A percentile compares a stretch with the other conserved stretches of the same genome.
phyloP scores from a whole-genome alignment of 2,329 filamentous ascomycete species.

The Basipetospora chlamydospora region DNA sequence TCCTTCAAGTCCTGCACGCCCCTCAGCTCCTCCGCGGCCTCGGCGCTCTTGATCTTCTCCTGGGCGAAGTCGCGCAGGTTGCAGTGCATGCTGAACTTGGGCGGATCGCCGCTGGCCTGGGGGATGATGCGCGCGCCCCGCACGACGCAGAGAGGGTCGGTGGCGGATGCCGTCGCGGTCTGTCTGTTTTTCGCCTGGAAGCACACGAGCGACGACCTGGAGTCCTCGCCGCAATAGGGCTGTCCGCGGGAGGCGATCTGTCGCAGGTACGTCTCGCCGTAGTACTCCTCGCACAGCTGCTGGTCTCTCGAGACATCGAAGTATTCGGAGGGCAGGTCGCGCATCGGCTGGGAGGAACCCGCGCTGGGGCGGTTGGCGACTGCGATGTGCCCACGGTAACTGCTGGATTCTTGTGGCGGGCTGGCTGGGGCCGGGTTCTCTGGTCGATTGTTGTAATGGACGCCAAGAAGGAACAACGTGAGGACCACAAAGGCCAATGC shows the following conservation, averaged over 20 bases:
- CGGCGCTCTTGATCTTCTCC: not conserved
- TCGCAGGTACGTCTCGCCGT: constrained; percentile 1
- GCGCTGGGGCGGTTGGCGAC: too few relatives aligned
- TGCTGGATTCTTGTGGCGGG: too few relatives aligned
- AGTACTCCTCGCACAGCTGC: not conserved
- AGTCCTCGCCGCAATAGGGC: not conserved
- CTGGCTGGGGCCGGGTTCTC: too few relatives aligned
- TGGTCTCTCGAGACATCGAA: not conserved
- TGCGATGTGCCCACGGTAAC: too few relatives aligned
- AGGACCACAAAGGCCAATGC: too few relatives aligned
- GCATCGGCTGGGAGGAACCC: too few relatives aligned
- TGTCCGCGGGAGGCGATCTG: not conserved
- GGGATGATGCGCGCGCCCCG: constrained; percentile 10
- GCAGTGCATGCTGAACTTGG: not conserved
- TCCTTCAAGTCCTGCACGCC: not conserved
- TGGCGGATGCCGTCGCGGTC: constrained; percentile 4
- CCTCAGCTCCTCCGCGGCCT: not conserved
- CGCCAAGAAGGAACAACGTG: too few relatives aligned
- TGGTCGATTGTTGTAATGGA: too few relatives aligned
- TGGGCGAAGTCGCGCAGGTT: not conserved
- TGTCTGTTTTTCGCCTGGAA: constrained; percentile 12
- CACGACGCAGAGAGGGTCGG: constrained; percentile 14
- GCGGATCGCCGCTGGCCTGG: not conserved
- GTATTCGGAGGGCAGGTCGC: not conserved
- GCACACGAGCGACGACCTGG: constrained; percentile 8